Evolutionary conservation across 2,329 filamentous ascomycete genomes (phyloP).

Genomic region (Magnaporthiopsis rhizophila): DNA sequence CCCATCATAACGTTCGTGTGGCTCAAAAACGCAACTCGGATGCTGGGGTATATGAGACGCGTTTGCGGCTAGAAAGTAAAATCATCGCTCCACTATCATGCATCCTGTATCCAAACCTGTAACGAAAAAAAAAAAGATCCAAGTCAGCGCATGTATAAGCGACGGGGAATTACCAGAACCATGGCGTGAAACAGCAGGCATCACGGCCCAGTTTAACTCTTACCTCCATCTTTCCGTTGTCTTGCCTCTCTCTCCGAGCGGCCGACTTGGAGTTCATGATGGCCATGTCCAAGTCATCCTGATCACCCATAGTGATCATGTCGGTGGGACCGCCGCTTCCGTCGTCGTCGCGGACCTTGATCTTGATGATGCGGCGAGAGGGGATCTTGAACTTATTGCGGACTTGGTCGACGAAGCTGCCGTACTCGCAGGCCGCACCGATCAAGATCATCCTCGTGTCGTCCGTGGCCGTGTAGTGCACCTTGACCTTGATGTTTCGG

Average conservation of each 20-base stretch:
- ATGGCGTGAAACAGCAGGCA: background rate
- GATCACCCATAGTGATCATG: conserved; percentile 95
- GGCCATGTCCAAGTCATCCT: conserved; percentile 90
- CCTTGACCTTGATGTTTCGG: conserved; percentile 83
- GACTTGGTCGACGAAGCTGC: conserved; percentile 68
- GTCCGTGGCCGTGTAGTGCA: conserved; percentile 64
- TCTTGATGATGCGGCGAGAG: conserved; percentile 63
- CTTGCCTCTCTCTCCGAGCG: conserved; percentile 65
- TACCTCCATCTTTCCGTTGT: conserved; percentile 94
- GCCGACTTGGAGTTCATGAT: conserved; percentile 59
- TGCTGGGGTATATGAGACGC: conserved; percentile 7
- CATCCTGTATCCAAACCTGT: conserved; percentile 7
- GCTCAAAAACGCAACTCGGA: conserved; percentile 5
- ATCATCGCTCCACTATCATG: conserved; percentile 7
- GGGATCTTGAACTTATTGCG: conserved; percentile 75
- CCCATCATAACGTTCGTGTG: conserved; percentile 5
- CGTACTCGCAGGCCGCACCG: conserved; percentile 61
- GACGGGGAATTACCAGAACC: background rate
- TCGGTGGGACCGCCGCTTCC: conserved; percentile 55
- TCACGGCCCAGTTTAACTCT: conserved; percentile 30
- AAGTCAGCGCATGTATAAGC: background rate
- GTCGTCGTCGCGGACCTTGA: conserved; percentile 82
- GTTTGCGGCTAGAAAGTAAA: conserved; percentile 3
- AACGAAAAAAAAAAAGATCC: background rate
- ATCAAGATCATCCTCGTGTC: conserved; percentile 94